phyloP scores from a whole-genome alignment of 2,329 filamentous ascomycete genomes.

The Bimuria novae-zelandiae region DNA sequence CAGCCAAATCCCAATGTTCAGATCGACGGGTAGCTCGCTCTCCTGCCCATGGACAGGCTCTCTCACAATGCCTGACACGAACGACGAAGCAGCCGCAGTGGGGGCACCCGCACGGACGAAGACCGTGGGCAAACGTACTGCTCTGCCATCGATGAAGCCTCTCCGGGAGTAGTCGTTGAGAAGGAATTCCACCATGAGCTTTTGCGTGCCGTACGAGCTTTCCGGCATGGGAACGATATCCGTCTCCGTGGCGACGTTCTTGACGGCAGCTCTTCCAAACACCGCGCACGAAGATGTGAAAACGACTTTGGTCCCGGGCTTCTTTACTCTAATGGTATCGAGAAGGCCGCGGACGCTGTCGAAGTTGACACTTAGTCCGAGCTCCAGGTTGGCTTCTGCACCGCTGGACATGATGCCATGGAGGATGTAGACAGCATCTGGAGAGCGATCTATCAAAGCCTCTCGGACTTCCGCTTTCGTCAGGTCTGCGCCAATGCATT shows the following conservation, averaged over 20 bases:
- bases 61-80: slow-evolving; percentile 67
- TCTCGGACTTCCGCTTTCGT: slow-evolving; percentile 41
- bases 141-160: slow-evolving; percentile 62
- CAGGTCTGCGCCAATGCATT: slow-evolving; percentile 58
- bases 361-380: slow-evolving; percentile 65
- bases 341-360: slow-evolving; percentile 62
- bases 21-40: slow-evolving; percentile 56
- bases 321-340: slow-evolving; percentile 55
- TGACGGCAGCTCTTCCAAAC: slow-evolving; percentile 62
- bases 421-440: slow-evolving; percentile 58
- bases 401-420: slow-evolving; percentile 71
- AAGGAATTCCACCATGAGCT: slow-evolving; percentile 65
- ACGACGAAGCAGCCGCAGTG: slow-evolving; percentile 65
- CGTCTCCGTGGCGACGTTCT: slow-evolving; percentile 40
- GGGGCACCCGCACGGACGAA: slow-evolving; percentile 65
- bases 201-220: slow-evolving; percentile 66
- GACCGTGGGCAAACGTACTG: slow-evolving; percentile 65
- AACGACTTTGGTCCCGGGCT: slow-evolving; percentile 61
- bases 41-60: slow-evolving; percentile 63
- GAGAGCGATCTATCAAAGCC: slow-evolving; percentile 30
- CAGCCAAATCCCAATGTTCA: slow-evolving; percentile 61
- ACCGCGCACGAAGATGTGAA: slow-evolving; percentile 68
- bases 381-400: slow-evolving; percentile 64
- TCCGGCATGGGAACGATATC: slow-evolving; percentile 63
- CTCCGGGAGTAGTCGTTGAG: slow-evolving; percentile 67